These are phyloP conservation scores for Akebia trifoliata DNA, from an alignment of 164 flowering plant species.

Conservation along the genomic window DNA sequence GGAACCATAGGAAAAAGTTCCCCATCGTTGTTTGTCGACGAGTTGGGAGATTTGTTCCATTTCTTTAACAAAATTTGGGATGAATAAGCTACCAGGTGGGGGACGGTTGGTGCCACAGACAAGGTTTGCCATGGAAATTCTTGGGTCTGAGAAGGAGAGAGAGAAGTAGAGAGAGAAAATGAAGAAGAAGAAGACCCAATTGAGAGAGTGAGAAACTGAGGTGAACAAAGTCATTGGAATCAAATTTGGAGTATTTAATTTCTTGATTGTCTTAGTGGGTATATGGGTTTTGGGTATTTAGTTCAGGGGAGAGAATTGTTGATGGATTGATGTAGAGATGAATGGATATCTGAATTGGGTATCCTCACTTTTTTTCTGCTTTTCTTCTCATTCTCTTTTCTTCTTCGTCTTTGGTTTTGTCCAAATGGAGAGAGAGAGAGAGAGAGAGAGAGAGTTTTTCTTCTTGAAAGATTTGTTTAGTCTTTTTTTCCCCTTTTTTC, in stretches of 20 bases:
- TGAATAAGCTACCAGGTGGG: not conserved
- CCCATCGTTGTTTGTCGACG: constrained; percentile 23
- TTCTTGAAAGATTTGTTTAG: too few species aligned
- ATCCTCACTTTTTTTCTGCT: not conserved
- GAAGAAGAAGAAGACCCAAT: not conserved
- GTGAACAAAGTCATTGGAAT: constrained; percentile 11
- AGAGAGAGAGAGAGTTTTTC: not conserved
- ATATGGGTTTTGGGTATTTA: not conserved
- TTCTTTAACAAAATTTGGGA: constrained; percentile 25
- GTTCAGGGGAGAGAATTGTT: not conserved
- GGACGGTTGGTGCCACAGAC: constrained; percentile 30
- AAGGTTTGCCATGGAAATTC: constrained; percentile 28
- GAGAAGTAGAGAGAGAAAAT: constrained; percentile 14
- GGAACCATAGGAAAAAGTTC: constrained; percentile 6
- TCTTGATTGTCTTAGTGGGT: not conserved
- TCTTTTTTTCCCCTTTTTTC: too few species aligned
- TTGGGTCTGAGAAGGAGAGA: constrained; percentile 28
- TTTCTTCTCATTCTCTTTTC: not conserved
- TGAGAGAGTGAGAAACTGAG: not conserved
- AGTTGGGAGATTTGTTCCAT: constrained; percentile 40
- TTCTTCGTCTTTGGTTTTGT: not conserved
- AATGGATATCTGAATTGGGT: constrained; percentile 1
- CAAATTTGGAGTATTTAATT: not conserved
- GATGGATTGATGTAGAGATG: not conserved
- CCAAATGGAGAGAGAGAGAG: not conserved